phyloP scores from a whole-genome alignment of 75 land plant genomes.

The Pseudotsuga menziesii region DNA sequence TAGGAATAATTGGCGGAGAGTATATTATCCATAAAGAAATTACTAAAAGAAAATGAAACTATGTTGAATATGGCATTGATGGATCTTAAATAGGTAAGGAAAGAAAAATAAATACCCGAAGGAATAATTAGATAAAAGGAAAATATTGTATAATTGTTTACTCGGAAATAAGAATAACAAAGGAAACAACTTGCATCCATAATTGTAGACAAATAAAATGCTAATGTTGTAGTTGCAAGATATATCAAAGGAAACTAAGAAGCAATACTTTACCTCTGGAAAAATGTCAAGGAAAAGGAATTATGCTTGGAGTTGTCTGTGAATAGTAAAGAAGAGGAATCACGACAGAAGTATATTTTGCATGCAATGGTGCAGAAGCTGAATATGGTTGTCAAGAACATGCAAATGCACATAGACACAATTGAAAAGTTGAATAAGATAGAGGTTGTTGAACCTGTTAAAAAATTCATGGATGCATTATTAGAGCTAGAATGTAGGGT shows the following conservation, averaged over 20 bases:
- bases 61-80: constrained; percentile 8
- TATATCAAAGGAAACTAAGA: constrained; percentile 7
- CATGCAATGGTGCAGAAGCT: background rate
- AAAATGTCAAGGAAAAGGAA: constrained; percentile 8
- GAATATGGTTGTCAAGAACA: background rate
- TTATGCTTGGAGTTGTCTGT: background rate
- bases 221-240: constrained; percentile 1
- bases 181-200: constrained; percentile 27
- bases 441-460: constrained; percentile 14
- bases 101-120: constrained; percentile 11
- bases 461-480: background rate
- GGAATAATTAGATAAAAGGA: constrained; percentile 21
- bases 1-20: constrained; percentile 10
- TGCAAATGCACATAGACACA: background rate
- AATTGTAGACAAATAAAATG: constrained; percentile 2
- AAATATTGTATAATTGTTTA: constrained; percentile 6
- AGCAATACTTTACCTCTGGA: background rate
- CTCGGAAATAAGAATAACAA: constrained; percentile 14
- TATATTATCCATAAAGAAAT: background rate
- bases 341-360: background rate
- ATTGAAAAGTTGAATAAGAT: background rate
- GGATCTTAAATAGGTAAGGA: constrained; percentile 20
- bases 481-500: constrained; percentile 21
- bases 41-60: constrained; percentile 13
- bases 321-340: constrained; percentile 5